Evolutionary conservation across 2,329 filamentous ascomycete species (phyloP).

Genomic region (Torrubiella hemipterigena): DNA sequence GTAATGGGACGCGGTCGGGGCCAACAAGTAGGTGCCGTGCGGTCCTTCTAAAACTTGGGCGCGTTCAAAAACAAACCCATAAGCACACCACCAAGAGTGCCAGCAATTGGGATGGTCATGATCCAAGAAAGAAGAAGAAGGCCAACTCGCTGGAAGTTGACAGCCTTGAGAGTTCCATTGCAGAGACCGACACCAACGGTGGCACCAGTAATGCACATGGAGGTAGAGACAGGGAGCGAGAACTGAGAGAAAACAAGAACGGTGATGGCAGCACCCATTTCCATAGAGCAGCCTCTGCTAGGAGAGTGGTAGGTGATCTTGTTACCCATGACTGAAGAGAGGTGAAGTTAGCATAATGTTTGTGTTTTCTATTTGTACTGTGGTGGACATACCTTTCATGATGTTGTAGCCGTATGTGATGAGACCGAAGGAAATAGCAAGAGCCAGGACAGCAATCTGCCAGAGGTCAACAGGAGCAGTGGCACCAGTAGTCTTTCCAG

Average conservation of each 20-base stretch:
- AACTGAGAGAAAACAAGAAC: conserved; percentile 66
- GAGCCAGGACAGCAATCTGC: conserved; percentile 60
- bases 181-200: conserved; percentile 69
- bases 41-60: no score
- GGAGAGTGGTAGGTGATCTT: conserved; percentile 61
- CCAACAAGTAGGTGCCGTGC: no score
- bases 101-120: conserved; percentile 30
- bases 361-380: conserved; percentile 3
- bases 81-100: conserved; percentile 25
- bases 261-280: conserved; percentile 67
- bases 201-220: conserved; percentile 70
- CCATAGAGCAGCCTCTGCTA: conserved; percentile 55
- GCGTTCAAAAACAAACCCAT: conserved; percentile 29
- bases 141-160: conserved; percentile 64
- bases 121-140: conserved; percentile 54
- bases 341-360: conserved; percentile 11
- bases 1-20: no score
- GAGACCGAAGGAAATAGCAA: conserved; percentile 53
- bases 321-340: conserved; percentile 74
- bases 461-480: conserved; percentile 60
- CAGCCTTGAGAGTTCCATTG: conserved; percentile 58
- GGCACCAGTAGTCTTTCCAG: conserved; percentile 44
- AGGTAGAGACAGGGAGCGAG: conserved; percentile 64
- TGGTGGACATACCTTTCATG: conserved; percentile 53
- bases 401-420: conserved; percentile 74